Percentiles rank a stretch among this genome's conserved stretches.
Conservation (phyloP, 345 rosid genomes). For the Salix udensis region DNA sequence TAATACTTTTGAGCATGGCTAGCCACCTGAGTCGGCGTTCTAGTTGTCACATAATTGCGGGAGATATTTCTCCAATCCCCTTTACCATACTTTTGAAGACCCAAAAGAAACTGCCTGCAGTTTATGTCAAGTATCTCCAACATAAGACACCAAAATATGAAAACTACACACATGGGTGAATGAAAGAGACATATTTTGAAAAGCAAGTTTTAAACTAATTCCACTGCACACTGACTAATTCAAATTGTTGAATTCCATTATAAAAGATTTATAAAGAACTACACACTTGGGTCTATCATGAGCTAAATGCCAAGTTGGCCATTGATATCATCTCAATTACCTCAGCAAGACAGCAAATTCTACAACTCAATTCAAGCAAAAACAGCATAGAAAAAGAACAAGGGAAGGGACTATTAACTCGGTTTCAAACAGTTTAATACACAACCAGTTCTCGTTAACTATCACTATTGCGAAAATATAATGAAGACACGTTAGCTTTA, state of each 20-base stretch:
- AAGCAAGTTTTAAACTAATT: not conserved
- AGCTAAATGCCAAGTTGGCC: not conserved
- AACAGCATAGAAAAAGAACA: not conserved
- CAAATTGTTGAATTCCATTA: not conserved
- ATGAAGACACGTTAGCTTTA: not conserved
- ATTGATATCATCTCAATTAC: not conserved
- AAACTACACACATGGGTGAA: not conserved
- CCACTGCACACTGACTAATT: not conserved
- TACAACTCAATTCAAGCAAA: not conserved
- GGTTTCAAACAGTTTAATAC: not conserved
- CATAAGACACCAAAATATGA: constrained; percentile 1
- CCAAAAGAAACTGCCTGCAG: constrained; percentile 84
- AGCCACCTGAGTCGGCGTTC: constrained; percentile 98
- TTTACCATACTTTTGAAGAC: constrained; percentile 89
- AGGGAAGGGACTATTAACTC: not conserved
- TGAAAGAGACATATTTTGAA: not conserved
- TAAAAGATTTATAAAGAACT: not conserved
- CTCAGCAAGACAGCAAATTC: not conserved
- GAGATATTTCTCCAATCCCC: constrained; percentile 99
- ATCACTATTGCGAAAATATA: not conserved
- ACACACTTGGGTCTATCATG: not conserved
- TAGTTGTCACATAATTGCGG: constrained; percentile 70
- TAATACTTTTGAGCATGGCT: constrained; percentile 99
- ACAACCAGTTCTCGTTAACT: not conserved
- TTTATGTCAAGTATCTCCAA: constrained; percentile 9